These are phyloP conservation scores for Imleria badia DNA, from an alignment of 768 basidiomycete species.

Conservation along the genomic window DNA sequence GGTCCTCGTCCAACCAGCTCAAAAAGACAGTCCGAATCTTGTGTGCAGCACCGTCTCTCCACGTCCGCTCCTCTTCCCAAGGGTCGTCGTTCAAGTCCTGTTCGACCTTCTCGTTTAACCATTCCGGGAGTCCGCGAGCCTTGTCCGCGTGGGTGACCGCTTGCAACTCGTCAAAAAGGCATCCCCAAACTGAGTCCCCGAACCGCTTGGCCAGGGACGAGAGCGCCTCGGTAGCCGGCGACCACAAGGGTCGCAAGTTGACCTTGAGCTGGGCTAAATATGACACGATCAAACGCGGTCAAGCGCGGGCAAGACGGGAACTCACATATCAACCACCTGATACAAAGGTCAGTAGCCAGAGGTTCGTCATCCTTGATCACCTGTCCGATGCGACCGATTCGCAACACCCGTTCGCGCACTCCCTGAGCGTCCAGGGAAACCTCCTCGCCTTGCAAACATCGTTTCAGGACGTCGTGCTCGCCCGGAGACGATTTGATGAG, in stretches of 20 bases:
- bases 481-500: constrained; percentile 44
- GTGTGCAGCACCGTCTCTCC: constrained; percentile 75
- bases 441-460: constrained; percentile 79
- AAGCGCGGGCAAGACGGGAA: constrained; percentile 1
- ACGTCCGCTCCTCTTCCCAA: constrained; percentile 70
- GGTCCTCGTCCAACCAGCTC: constrained; percentile 43
- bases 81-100: constrained; percentile 29
- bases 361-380: constrained; percentile 53
- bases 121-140: constrained; percentile 12
- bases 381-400: constrained; percentile 70
- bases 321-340: constrained; percentile 73
- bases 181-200: constrained; percentile 69
- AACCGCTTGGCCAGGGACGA: constrained; percentile 51
- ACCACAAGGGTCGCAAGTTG: constrained; percentile 89
- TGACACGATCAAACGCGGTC: not conserved
- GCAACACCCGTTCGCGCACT: constrained; percentile 79
- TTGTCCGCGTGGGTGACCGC: constrained; percentile 19
- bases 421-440: constrained; percentile 76
- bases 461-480: constrained; percentile 54
- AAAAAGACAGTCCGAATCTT: constrained; percentile 50
- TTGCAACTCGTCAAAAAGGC: constrained; percentile 65
- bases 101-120: constrained; percentile 26
- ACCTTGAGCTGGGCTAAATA: constrained; percentile 84
- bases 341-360: constrained; percentile 58
- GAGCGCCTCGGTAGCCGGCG: constrained; percentile 71